phyloP scores from a whole-genome alignment of 345 rosid species.

The Salix arbutifolia region DNA sequence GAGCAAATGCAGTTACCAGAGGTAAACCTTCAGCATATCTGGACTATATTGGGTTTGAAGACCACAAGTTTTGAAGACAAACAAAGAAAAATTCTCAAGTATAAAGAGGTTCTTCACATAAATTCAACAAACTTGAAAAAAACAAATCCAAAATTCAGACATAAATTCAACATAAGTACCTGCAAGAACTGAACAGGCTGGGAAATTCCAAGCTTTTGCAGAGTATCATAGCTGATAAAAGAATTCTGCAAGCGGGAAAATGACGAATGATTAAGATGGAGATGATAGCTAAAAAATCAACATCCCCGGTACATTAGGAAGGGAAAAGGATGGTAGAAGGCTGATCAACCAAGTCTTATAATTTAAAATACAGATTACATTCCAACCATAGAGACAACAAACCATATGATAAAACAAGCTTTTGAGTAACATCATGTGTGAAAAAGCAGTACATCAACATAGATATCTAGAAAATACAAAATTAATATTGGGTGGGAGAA shows the following conservation, averaged over 20 bases:
- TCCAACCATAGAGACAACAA: not conserved
- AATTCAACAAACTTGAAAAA: not conserved
- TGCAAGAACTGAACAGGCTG: slow-evolving; percentile 86
- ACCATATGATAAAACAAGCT: not conserved
- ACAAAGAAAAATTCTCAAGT: slow-evolving; percentile 12
- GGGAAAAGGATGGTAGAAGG: slow-evolving; percentile 4
- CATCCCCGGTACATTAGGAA: not conserved
- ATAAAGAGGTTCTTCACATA: slow-evolving; percentile 1
- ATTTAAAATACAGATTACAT: not conserved
- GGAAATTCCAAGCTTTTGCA: slow-evolving; percentile 86
- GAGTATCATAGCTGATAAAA: slow-evolving; percentile 61
- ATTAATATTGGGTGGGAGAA: not conserved
- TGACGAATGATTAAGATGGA: slow-evolving; percentile 12
- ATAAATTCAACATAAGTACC: slow-evolving; percentile 41
- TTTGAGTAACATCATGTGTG: not conserved
- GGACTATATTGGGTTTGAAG: slow-evolving; percentile 59
- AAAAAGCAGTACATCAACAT: not conserved
- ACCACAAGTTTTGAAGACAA: slow-evolving; percentile 37
- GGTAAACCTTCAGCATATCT: slow-evolving; percentile 91
- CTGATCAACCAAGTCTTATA: not conserved
- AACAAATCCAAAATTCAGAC: slow-evolving; percentile 6
- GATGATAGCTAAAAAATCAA: not conserved
- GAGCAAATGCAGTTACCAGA: slow-evolving; percentile 66
- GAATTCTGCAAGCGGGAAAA: slow-evolving; percentile 59
- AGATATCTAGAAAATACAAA: not conserved